Evolutionary conservation across 179 eudicot genomes (phyloP), one percentile per base, ranked within the genome.

Genomic region (Dionaea muscipula): DNA sequence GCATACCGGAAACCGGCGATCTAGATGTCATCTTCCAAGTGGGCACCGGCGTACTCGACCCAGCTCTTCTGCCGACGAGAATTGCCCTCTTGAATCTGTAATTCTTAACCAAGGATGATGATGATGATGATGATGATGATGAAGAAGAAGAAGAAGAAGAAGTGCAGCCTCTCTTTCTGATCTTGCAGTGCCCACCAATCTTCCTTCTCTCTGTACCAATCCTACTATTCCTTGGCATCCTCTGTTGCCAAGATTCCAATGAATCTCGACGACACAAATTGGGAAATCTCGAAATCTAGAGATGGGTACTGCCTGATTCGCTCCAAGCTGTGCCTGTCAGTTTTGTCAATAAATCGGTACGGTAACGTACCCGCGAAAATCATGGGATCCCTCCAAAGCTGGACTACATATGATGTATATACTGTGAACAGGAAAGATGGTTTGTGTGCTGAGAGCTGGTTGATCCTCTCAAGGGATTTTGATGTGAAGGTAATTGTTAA

Each of bases 41-140:
- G 7, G 90, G 86, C 25, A 78, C 75, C 2, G 80, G 83, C 2
- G 81, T 75, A 55, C 63, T 73, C 26, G 85, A 74, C 63, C 83
- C 56, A 28, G 52, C 60, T 64, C 56, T 39, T 44, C 63, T 69
- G 11, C 66, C 67, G 19, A 56, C 69, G 41, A 56, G 37, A 51
- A 78, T 55, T 14, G 61, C 75, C 47, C 70, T 60, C 54, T 72
- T 62, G 24, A 64, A 67, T 45, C 66, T 71, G 60, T 71, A 58
- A 55, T 72, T 54, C 56, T 57, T 55, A 19, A 46, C 73, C 4
- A 55, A 65, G 2, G 51, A 68, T 11, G 53, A 51, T 24, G n/a
- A n/a, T n/a, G n/a, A n/a, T n/a, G n/a, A n/a, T n/a, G n/a, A n/a
- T n/a, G n/a, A n/a, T n/a, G n/a, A n/a, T n/a, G n/a, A n/a, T n/a